Percentiles rank a stretch among this genome's conserved stretches.
Evolutionary conservation across 768 basidiomycete species (phyloP).

Genomic region (Lactarius evosmus): DNA sequence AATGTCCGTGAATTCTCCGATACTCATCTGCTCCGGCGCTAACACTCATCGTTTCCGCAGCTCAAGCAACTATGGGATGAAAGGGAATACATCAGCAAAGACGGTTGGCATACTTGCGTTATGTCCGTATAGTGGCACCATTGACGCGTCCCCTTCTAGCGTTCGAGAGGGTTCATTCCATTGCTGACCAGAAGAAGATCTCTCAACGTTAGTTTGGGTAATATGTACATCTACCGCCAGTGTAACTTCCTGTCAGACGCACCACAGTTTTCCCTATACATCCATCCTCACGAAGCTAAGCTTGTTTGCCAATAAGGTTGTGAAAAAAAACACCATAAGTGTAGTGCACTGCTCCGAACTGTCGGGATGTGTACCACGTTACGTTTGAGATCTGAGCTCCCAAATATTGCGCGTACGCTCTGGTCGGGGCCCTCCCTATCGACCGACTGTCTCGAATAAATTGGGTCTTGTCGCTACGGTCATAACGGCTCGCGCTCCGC

Average conservation of each 20-base stretch:
- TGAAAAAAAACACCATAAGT: conserved; percentile 11
- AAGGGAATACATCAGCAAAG: conserved; percentile 22
- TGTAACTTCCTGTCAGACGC: conserved; percentile 4
- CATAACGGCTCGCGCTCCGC: conserved; percentile 6
- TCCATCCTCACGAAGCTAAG: background rate
- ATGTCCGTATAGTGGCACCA: background rate
- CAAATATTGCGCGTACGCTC: background rate
- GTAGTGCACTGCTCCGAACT: background rate
- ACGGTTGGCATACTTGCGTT: conserved; percentile 11
- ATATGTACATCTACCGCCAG: background rate
- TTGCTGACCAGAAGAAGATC: conserved; percentile 17
- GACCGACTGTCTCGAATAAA: background rate
- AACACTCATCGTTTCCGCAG: conserved; percentile 3
- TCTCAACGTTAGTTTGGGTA: conserved; percentile 15
- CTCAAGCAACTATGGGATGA: conserved; percentile 24
- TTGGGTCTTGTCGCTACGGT: background rate
- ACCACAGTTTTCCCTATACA: background rate
- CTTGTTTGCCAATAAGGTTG: conserved; percentile 4
- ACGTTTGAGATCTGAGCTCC: background rate
- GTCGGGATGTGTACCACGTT: background rate
- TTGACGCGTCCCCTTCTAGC: conserved; percentile 6
- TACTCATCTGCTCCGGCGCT: background rate
- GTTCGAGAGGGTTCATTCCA: conserved; percentile 23
- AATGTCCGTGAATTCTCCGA: conserved; percentile 20
- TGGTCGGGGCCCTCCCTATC: background rate